These are phyloP conservation scores for Aspergillus melleus DNA, from an alignment of 2,329 filamentous ascomycete genomes.

Conservation along the genomic window DNA sequence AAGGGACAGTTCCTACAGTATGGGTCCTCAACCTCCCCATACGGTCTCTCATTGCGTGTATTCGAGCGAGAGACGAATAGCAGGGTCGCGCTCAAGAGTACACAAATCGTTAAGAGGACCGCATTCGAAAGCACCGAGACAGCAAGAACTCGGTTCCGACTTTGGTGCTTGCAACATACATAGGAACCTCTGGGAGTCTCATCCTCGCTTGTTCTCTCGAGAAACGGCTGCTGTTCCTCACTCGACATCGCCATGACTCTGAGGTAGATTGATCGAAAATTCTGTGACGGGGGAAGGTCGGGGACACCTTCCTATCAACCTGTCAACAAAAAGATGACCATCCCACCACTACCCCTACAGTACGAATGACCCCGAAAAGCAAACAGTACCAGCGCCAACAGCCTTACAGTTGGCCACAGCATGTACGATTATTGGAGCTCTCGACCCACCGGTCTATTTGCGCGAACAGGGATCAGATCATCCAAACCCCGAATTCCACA, in stretches of 20 bases:
- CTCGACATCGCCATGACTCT: background rate
- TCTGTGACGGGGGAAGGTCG: too few species aligned
- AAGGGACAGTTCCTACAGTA: background rate
- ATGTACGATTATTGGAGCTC: background rate
- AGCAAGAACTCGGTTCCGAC: background rate
- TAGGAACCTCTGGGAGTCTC: background rate
- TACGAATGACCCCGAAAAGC: background rate
- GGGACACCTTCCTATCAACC: background rate
- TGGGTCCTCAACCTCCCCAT: background rate
- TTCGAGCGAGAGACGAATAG: background rate
- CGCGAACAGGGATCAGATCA: background rate
- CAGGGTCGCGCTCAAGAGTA: background rate
- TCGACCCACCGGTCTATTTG: background rate
- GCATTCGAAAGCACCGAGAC: background rate
- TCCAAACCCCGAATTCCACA: background rate
- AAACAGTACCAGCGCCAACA: too few species aligned
- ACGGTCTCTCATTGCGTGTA: background rate
- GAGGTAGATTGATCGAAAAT: too few species aligned
- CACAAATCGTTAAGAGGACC: background rate
- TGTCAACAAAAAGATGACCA: background rate
- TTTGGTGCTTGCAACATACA: background rate
- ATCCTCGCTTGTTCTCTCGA: background rate
- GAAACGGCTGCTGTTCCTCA: background rate
- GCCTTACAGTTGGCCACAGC: background rate
- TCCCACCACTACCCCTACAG: background rate